Base-by-base conservation (phyloP, 2,329 filamentous ascomycete genomes). In the Penicillium griseofulvum region DNA sequence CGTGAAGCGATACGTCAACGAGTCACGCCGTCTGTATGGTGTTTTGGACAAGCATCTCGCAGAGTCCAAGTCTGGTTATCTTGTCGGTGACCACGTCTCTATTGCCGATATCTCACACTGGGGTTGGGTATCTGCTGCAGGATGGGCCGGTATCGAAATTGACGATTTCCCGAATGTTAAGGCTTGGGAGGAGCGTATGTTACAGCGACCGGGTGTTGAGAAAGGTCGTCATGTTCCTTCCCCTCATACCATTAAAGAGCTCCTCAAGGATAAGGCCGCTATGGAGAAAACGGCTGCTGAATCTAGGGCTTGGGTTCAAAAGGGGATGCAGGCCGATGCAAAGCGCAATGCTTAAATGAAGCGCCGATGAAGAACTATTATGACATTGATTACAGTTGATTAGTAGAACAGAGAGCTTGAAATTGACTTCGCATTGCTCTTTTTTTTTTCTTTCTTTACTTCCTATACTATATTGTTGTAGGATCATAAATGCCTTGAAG, bases 11-110 rank as follows among this genome's bases (percentile, higher is more conserved):
- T 96, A 96, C 76, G 78, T 81, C 68, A 94, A 90, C 69, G 91
- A 96, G 76, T 90, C 88, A 0, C 82, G 87, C n/a, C 86, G 91
- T 3, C 80, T 96, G 1, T 96, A 94, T 76, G 80, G 85, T 49
- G 87, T 91, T 19, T 77, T 96, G 56, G 87, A 96, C 67, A 84
- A 81, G 45, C 86, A 91, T 52, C 83, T 96, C 6, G 68, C 73
- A 8, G 69, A 72, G 12, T 79, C 75, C 38, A 76, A 78, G 48
- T 76, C 74, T 10, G 76, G 78, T 12, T 86, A 80, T 63, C 65
- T 85, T 11, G 79, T 82, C 5, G 76, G 76, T 6, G 75, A 78
- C 53, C 76, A 77, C 49, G 67, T 76, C 47, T 73, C 73, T 22
- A 74, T 78, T 43, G 90, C 90, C 1, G 91, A 96, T 71, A 89